phyloP scores from a whole-genome alignment of 768 basidiomycete species.

The Boletus coccyginus region DNA sequence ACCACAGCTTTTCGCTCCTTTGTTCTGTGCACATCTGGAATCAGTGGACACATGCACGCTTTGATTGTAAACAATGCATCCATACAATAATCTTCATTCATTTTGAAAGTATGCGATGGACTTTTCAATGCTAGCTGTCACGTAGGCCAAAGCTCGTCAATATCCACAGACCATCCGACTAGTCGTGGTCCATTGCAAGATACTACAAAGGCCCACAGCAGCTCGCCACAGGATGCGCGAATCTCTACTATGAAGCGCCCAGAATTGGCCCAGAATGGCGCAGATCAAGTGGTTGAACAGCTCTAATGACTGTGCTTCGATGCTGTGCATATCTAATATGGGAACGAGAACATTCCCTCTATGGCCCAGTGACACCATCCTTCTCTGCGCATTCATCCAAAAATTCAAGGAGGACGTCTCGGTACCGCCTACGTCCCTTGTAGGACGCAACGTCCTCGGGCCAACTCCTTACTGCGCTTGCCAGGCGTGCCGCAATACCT shows the following conservation, averaged over 20 bases:
- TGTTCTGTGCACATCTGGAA: conserved; percentile 14
- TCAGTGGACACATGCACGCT: conserved; percentile 1
- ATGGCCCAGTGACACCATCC: conserved; percentile 16
- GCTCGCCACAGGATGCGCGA: neutral
- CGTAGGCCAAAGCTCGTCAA: conserved; percentile 1
- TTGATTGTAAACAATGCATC: conserved; percentile 13
- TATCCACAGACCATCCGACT: neutral
- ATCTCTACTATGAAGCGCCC: neutral
- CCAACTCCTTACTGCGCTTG: conserved; percentile 67
- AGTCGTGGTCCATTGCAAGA: neutral
- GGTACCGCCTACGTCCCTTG: conserved; percentile 25
- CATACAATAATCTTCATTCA: conserved; percentile 5
- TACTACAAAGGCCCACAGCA: neutral
- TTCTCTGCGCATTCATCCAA: conserved; percentile 23
- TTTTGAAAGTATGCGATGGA: neutral
- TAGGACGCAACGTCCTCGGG: conserved; percentile 51
- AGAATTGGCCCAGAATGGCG: neutral
- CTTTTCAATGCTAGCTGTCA: neutral
- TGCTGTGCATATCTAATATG: conserved; percentile 11
- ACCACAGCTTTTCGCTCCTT: conserved; percentile 15
- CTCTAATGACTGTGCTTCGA: neutral
- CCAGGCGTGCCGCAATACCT: conserved; percentile 62
- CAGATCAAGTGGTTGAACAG: neutral
- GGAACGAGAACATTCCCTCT: conserved; percentile 17
- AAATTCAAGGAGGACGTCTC: conserved; percentile 24